These are phyloP conservation scores for Ganoderma multipileum DNA, from an alignment of 1,284 basidiomycete species.

Conservation along the genomic window DNA sequence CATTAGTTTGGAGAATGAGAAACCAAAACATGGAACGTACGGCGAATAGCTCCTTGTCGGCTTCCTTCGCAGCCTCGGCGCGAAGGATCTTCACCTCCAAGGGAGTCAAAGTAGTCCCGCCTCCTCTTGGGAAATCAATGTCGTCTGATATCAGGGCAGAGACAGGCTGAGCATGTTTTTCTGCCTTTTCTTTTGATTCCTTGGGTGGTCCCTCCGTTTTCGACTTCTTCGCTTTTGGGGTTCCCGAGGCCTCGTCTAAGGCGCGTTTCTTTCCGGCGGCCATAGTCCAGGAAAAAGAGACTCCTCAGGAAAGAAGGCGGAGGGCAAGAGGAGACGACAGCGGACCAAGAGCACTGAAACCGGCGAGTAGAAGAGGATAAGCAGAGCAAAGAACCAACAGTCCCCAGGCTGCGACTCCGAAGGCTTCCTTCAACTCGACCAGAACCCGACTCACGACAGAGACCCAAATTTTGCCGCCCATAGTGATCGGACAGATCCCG, in stretches of 20 bases:
- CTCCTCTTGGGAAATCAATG: conserved; percentile 94
- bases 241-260: conserved; percentile 57
- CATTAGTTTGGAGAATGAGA: neutral
- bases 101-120: conserved; percentile 84
- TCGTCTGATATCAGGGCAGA: conserved; percentile 70
- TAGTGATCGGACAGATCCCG: conserved; percentile 27
- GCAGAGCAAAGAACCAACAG: neutral
- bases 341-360: neutral
- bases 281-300: conserved; percentile 18
- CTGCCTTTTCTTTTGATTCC: conserved; percentile 34
- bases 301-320: neutral
- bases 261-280: conserved; percentile 57
- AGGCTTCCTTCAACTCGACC: no score
- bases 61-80: conserved; percentile 87
- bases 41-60: conserved; percentile 80
- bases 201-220: conserved; percentile 45
- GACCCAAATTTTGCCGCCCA: conserved; percentile 33
- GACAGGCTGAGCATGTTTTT: conserved; percentile 34
- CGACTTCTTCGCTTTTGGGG: conserved; percentile 62
- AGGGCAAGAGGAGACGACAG: neutral
- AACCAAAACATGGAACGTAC: conserved; percentile 42
- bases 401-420: no score
- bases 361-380: neutral
- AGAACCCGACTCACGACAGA: neutral
- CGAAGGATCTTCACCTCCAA: conserved; percentile 90